Percentiles rank a stretch among this genome's conserved stretches.
Evolutionary conservation across 345 rosid species (phyloP).

Genomic region (Murraya koenigii): DNA sequence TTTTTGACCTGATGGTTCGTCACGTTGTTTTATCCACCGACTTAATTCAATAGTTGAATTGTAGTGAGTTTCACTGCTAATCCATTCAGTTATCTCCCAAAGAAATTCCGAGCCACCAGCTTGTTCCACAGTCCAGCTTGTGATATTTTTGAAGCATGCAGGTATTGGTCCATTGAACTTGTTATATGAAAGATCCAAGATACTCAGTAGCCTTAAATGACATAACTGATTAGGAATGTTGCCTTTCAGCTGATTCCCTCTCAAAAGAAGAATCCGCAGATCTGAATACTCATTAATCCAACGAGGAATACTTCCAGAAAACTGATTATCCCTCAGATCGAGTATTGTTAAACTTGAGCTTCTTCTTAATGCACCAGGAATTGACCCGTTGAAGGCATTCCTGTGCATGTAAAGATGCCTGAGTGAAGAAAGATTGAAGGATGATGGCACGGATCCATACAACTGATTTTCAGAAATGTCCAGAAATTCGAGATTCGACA

Average conservation of each 20-base stretch:
- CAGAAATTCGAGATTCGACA: background rate
- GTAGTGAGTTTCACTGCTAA: background rate
- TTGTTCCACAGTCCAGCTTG: background rate
- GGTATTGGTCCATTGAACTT: constrained; percentile 4
- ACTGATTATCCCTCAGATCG: background rate
- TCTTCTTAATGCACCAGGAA: background rate
- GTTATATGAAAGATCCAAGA: constrained; percentile 10
- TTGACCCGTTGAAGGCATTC: background rate
- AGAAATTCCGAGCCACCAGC: background rate
- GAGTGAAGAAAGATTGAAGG: background rate
- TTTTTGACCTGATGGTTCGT: too few relatives aligned
- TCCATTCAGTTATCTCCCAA: background rate
- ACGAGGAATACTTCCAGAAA: background rate
- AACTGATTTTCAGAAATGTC: background rate
- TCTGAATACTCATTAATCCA: background rate
- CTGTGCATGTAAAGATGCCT: background rate
- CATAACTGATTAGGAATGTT: background rate
- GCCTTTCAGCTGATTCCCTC: background rate
- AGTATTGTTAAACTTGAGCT: background rate
- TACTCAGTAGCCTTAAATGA: background rate
- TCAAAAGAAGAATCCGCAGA: background rate
- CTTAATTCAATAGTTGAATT: background rate
- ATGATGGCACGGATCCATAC: background rate
- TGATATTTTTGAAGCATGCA: background rate
- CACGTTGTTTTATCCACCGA: too few relatives aligned